phyloP scores from a whole-genome alignment of 345 rosid species.

The Brassica cretica region DNA sequence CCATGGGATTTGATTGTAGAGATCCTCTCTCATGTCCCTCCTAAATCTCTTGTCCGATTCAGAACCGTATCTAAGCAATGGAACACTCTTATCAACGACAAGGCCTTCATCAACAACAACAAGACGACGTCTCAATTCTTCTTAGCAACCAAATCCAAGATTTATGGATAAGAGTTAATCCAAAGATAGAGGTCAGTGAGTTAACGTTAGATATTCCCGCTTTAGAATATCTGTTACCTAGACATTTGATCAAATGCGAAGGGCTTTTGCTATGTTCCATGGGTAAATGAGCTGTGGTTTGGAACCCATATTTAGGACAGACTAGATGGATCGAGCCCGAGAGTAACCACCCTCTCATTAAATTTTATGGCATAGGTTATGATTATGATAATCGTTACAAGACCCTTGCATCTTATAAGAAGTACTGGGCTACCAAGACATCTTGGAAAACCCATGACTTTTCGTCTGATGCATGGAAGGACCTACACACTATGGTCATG shows the following conservation, averaged over 20 bases:
- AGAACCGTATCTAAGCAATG: not conserved
- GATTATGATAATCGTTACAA: constrained; percentile 4
- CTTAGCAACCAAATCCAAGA: constrained; percentile 8
- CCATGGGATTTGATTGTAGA: not conserved
- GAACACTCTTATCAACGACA: not conserved
- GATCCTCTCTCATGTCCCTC: not conserved
- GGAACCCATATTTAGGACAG: not conserved
- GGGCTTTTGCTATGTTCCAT: not conserved
- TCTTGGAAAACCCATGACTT: not conserved
- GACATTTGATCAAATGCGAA: not conserved
- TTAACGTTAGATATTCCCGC: not conserved
- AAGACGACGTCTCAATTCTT: constrained; percentile 8
- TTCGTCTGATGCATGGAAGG: not conserved
- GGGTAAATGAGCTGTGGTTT: not conserved
- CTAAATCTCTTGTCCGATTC: not conserved
- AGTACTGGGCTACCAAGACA: not conserved
- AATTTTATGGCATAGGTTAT: not conserved
- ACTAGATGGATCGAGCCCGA: not conserved
- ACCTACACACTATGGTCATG: not conserved
- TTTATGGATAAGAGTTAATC: constrained; percentile 18
- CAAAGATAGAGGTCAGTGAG: not conserved
- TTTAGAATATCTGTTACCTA: not conserved
- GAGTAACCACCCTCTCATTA: not conserved
- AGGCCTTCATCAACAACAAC: constrained; percentile 17
- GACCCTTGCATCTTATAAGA: not conserved